These are phyloP conservation scores for Domatiomyces globalis DNA, from an alignment of 2,329 filamentous ascomycete species.

Conservation along the genomic window DNA sequence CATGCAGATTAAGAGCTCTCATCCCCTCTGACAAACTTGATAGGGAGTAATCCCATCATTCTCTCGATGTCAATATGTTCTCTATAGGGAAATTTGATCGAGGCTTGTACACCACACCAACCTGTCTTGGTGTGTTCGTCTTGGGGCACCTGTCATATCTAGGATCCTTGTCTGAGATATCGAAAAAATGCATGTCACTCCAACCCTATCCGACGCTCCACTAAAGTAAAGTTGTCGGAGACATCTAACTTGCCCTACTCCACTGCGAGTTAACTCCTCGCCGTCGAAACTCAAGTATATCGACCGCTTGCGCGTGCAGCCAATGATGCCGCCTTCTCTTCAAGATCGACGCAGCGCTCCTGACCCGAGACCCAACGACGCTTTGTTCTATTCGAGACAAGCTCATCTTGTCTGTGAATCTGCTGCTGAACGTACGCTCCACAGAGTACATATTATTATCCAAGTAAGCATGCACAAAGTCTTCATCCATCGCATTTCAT, in stretches of 20 bases:
- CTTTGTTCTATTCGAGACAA: background rate
- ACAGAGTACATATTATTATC: background rate
- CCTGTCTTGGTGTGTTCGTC: background rate
- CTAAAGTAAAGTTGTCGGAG: background rate
- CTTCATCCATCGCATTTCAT: background rate
- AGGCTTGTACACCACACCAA: background rate
- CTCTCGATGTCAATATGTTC: background rate
- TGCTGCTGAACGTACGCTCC: background rate
- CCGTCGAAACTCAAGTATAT: background rate
- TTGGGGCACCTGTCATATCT: background rate
- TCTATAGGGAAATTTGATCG: background rate
- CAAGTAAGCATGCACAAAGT: background rate
- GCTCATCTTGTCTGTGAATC: background rate
- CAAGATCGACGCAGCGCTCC: constrained; percentile 43
- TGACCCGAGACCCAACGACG: constrained; percentile 25
- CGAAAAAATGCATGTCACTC: background rate
- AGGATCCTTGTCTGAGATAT: background rate
- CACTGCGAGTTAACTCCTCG: background rate
- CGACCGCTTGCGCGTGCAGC: background rate
- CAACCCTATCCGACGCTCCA: background rate
- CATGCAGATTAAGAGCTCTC: background rate
- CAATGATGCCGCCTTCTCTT: constrained; percentile 28
- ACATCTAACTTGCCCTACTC: background rate
- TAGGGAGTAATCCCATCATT: background rate
- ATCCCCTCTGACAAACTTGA: background rate